These are phyloP conservation scores for Monosporozyma aquatica DNA, from an alignment of 805 yeast species.

Conservation along the genomic window DNA sequence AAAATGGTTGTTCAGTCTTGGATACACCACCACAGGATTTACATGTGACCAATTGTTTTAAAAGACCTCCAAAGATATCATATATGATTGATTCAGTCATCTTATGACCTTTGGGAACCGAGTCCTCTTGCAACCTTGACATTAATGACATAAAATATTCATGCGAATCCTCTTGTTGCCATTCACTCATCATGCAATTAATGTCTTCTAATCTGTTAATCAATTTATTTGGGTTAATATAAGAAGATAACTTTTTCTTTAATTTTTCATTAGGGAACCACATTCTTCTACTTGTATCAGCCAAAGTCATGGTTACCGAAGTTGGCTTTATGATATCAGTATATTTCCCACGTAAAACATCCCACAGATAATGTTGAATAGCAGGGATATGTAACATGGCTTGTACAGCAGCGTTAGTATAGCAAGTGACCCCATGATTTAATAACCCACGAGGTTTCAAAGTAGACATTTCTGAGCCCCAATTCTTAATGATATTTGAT, in stretches of 20 bases:
- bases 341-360: slow-evolving; percentile 48
- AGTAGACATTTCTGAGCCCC: slow-evolving; percentile 44
- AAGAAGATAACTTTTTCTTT: slow-evolving; percentile 30
- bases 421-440: slow-evolving; percentile 93
- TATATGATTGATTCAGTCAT: slow-evolving; percentile 73
- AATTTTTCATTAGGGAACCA: slow-evolving; percentile 46
- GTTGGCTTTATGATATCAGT: slow-evolving; percentile 37
- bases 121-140: slow-evolving; percentile 82
- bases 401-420: slow-evolving; percentile 92
- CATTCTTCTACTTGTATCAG: slow-evolving; percentile 61
- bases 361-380: slow-evolving; percentile 68
- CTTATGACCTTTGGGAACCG: slow-evolving; percentile 83
- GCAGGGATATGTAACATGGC: slow-evolving; percentile 88
- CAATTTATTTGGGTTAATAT: slow-evolving; percentile 67
- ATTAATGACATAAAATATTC: slow-evolving; percentile 91
- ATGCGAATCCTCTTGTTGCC: slow-evolving; percentile 98
- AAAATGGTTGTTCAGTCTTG: slow-evolving; percentile 84
- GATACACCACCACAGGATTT: slow-evolving; percentile 73
- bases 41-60: slow-evolving; percentile 81
- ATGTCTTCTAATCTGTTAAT: slow-evolving; percentile 69
- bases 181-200: slow-evolving; percentile 91
- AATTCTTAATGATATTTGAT: slow-evolving; percentile 55
- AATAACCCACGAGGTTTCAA: slow-evolving; percentile 59
- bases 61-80: slow-evolving; percentile 88
- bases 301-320: slow-evolving; percentile 58